Evolutionary conservation across 2,329 filamentous ascomycete genomes (phyloP).

Genomic region (Colletotrichum scovillei): DNA sequence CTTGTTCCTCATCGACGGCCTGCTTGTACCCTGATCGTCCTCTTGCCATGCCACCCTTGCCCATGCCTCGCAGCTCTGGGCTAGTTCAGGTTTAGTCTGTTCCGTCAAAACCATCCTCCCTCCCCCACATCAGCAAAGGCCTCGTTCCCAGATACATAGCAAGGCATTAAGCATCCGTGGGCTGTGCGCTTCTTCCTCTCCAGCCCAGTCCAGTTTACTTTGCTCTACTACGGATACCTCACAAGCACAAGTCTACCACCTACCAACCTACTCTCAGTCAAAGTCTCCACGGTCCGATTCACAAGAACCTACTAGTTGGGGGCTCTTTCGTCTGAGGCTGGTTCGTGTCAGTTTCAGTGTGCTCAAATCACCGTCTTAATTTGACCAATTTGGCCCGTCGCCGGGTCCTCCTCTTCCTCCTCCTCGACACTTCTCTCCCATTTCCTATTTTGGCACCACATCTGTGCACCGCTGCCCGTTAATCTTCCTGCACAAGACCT

Average conservation of each 20-base stretch:
- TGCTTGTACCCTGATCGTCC: conserved; percentile 42
- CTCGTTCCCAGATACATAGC: conserved; percentile 45
- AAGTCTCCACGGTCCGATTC: conserved; percentile 36
- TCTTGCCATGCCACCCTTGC: conserved; percentile 48
- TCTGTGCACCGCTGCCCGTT: conserved; percentile 48
- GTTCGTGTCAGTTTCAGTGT: conserved; percentile 44
- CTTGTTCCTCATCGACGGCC: conserved; percentile 29
- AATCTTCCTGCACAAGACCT: conserved; percentile 37
- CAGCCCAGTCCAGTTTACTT: conserved; percentile 40
- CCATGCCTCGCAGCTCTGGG: conserved; percentile 50
- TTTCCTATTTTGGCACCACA: conserved; percentile 52
- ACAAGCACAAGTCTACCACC: no score
- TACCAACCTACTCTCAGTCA: no score
- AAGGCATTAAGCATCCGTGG: conserved; percentile 45
- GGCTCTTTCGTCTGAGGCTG: conserved; percentile 41
- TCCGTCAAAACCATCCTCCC: conserved; percentile 46
- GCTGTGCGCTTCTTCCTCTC: conserved; percentile 38
- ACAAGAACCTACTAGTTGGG: conserved; percentile 36
- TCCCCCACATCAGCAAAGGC: conserved; percentile 46
- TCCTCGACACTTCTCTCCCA: conserved; percentile 48
- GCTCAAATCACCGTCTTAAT: conserved; percentile 37
- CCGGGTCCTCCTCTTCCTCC: conserved; percentile 38
- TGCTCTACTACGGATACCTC: conserved; percentile 27
- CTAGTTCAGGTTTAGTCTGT: conserved; percentile 52
- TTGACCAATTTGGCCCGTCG: conserved; percentile 40